phyloP scores from a whole-genome alignment of 2,329 filamentous ascomycete genomes.

The Ophiosphaerella narmari region DNA sequence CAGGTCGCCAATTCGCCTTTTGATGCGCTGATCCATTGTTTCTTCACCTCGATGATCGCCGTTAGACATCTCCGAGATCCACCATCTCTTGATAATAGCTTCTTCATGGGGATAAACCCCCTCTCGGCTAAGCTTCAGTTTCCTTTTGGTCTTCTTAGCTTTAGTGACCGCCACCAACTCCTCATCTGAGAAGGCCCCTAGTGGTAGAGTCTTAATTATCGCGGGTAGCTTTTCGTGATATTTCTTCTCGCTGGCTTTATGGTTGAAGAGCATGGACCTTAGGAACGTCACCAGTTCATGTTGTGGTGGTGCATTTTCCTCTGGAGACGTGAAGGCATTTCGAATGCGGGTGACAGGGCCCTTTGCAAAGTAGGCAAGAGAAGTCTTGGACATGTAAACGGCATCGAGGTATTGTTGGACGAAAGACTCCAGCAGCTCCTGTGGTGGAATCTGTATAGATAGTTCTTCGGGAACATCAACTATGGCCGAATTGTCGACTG shows the following conservation, averaged over 20 bases:
- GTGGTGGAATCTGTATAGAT: conserved; percentile 21
- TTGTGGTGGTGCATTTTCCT: conserved; percentile 64
- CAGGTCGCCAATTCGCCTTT: conserved; percentile 66
- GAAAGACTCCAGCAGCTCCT: conserved; percentile 58
- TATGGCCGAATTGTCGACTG: neutral
- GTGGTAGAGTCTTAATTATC: conserved; percentile 63
- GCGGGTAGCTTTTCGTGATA: conserved; percentile 72
- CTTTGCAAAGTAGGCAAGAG: conserved; percentile 82
- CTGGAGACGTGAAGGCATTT: conserved; percentile 69
- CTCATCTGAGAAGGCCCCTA: conserved; percentile 52
- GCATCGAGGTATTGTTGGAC: conserved; percentile 49
- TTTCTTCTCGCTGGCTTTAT: conserved; percentile 75
- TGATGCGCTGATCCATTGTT: conserved; percentile 57
- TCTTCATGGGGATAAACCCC: conserved; percentile 72
- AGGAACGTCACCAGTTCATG: conserved; percentile 69
- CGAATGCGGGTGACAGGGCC: conserved; percentile 77
- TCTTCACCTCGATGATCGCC: conserved; percentile 36
- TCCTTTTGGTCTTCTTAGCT: conserved; percentile 49
- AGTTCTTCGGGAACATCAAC: conserved; percentile 10
- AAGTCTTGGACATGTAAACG: conserved; percentile 63
- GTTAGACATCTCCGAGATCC: conserved; percentile 57
- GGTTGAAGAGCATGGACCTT: conserved; percentile 69
- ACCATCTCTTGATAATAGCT: conserved; percentile 70
- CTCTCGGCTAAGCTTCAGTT: conserved; percentile 65
- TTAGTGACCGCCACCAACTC: conserved; percentile 39